These are phyloP conservation scores for Skeletonema potamos DNA, from an alignment of 108 stramenopile species.

Conservation along the genomic window DNA sequence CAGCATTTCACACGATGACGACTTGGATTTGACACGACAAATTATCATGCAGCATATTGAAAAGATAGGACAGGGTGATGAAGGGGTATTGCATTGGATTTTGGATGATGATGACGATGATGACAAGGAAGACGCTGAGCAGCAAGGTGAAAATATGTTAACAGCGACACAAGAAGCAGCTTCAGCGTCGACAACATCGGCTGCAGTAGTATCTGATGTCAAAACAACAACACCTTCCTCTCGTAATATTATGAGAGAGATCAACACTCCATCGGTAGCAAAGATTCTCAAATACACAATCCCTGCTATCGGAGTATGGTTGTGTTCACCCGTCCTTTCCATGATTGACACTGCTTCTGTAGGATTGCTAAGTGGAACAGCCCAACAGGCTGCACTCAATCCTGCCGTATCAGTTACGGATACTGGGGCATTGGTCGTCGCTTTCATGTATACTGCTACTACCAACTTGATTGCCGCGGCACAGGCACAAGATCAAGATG, in stretches of 20 bases:
- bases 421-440: conserved; percentile 70
- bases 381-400: conserved; percentile 83
- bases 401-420: conserved; percentile 83
- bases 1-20: background rate
- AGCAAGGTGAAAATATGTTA: no score
- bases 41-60: conserved; percentile 10
- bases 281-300: conserved; percentile 82
- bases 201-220: no score
- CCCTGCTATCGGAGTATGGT: conserved; percentile 87
- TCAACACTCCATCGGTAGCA: conserved; percentile 50
- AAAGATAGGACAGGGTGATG: background rate
- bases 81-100: background rate
- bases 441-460: conserved; percentile 84
- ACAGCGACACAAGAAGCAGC: background rate
- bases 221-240: conserved; percentile 1
- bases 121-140: background rate
- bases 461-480: conserved; percentile 81
- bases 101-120: background rate
- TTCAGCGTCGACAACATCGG: background rate
- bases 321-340: conserved; percentile 75
- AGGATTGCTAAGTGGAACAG: conserved; percentile 75
- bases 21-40: conserved; percentile 11
- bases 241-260: background rate
- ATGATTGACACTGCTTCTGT: conserved; percentile 85
- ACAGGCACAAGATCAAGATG: conserved; percentile 50